Conservation (phyloP, 1,284 basidiomycete species). For the Gomphus bonarii region DNA sequence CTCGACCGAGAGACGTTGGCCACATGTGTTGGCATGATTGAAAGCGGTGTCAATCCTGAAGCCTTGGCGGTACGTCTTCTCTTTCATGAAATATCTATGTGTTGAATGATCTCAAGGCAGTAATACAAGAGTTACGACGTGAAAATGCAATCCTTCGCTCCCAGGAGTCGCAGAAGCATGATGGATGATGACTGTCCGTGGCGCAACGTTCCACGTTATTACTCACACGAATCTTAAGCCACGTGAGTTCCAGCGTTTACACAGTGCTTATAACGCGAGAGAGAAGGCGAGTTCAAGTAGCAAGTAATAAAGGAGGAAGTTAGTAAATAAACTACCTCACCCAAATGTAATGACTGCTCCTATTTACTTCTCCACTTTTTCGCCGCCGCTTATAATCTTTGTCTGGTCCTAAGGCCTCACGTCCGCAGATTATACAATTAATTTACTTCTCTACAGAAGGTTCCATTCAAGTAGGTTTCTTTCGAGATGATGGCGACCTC, state of each 20-base stretch:
- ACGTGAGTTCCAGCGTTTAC: not conserved
- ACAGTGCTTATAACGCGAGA: not conserved
- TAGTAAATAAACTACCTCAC: too few relatives aligned
- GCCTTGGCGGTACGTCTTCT: slow-evolving; percentile 62
- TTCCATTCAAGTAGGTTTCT: not conserved
- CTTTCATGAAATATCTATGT: not conserved
- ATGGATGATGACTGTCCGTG: not conserved
- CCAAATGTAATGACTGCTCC: not conserved
- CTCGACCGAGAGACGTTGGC: slow-evolving; percentile 76
- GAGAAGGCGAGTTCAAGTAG: not conserved
- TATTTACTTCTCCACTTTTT: not conserved
- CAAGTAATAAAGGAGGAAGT: not conserved
- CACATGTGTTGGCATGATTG: slow-evolving; percentile 76
- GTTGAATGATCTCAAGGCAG: slow-evolving; percentile 36
- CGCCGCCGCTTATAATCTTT: too few relatives aligned
- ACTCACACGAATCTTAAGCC: not conserved
- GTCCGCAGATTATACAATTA: not conserved
- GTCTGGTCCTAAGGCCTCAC: not conserved
- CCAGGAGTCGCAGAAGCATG: not conserved
- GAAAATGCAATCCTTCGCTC: slow-evolving; percentile 35
- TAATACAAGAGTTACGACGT: slow-evolving; percentile 63
- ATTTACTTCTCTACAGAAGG: not conserved
- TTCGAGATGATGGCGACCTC: not conserved
- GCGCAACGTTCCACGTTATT: too few relatives aligned
- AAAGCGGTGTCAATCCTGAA: slow-evolving; percentile 77